phyloP scores from a whole-genome alignment of 2,329 filamentous ascomycete species.

The Fusarium burgessii region DNA sequence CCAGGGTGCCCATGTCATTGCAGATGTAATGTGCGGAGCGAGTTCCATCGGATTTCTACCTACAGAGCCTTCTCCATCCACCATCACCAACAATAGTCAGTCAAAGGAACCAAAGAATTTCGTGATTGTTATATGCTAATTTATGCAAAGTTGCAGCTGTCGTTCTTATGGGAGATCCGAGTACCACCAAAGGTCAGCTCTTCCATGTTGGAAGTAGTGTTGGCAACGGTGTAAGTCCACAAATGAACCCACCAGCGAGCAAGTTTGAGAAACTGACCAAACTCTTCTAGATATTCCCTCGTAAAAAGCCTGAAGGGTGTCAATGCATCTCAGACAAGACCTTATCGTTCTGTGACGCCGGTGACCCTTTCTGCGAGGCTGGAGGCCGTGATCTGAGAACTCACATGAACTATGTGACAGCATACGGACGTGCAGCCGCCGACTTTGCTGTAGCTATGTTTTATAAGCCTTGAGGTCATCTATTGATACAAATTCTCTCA shows the following conservation, averaged over 20 bases:
- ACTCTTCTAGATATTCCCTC: slow-evolving; percentile 28
- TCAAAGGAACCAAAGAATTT: rapidly evolving
- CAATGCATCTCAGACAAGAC: slow-evolving; percentile 17
- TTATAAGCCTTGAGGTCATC: neutral
- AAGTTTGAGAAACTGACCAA: neutral
- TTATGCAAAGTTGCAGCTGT: slow-evolving; percentile 28
- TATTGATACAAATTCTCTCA: too few relatives aligned
- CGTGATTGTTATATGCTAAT: neutral
- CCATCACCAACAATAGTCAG: slow-evolving; percentile 28
- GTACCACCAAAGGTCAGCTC: slow-evolving; percentile 30
- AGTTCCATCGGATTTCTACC: slow-evolving; percentile 37
- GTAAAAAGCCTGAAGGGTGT: slow-evolving; percentile 28
- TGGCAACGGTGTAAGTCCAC: slow-evolving; percentile 29
- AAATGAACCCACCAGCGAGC: rapidly evolving
- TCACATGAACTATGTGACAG: slow-evolving; percentile 38
- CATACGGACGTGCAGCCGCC: slow-evolving; percentile 24
- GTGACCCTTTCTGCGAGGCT: slow-evolving; percentile 39
- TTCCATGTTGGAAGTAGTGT: slow-evolving; percentile 38
- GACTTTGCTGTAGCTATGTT: slow-evolving; percentile 30
- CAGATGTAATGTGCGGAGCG: slow-evolving; percentile 40
- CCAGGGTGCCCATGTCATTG: slow-evolving; percentile 41
- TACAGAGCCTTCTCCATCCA: slow-evolving; percentile 20
- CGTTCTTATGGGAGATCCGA: slow-evolving; percentile 44
- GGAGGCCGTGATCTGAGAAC: slow-evolving; percentile 31
- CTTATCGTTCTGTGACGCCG: slow-evolving; percentile 37